A percentile compares a stretch with the other conserved stretches of the same genome.
Evolutionary conservation across 2,329 filamentous ascomycete species (phyloP).

Genomic region (Fusarium sp.): DNA sequence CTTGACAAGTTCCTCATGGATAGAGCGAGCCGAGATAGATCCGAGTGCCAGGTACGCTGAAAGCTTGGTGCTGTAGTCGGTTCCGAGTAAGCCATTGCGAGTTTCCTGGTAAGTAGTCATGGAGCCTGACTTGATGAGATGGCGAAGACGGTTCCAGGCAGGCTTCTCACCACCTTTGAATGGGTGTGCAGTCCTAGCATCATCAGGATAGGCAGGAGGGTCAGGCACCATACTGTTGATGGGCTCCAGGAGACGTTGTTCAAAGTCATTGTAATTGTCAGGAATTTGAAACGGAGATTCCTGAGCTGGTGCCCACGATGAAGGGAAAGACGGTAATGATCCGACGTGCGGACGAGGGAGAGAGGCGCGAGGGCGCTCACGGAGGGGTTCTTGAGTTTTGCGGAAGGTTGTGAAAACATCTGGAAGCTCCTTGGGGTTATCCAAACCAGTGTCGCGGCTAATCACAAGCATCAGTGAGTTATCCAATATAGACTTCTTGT

Average conservation of each 20-base stretch:
- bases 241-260: slow-evolving; percentile 67
- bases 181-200: slow-evolving; percentile 70
- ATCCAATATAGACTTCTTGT: background rate
- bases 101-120: slow-evolving; percentile 76
- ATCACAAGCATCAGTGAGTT: slow-evolving; percentile 23
- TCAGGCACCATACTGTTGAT: slow-evolving; percentile 63
- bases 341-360: slow-evolving; percentile 64
- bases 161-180: slow-evolving; percentile 75
- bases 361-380: slow-evolving; percentile 69
- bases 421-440: slow-evolving; percentile 69
- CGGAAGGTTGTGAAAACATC: slow-evolving; percentile 82
- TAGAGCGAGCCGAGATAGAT: slow-evolving; percentile 77
- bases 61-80: slow-evolving; percentile 80
- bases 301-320: slow-evolving; percentile 66
- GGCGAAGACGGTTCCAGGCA: slow-evolving; percentile 68
- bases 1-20: slow-evolving; percentile 74
- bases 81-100: slow-evolving; percentile 76
- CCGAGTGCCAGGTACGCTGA: slow-evolving; percentile 80
- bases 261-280: slow-evolving; percentile 62
- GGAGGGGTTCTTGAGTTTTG: slow-evolving; percentile 78
- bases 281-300: slow-evolving; percentile 73
- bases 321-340: slow-evolving; percentile 66
- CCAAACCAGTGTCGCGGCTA: slow-evolving; percentile 74
- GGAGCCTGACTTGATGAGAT: slow-evolving; percentile 70
- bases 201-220: slow-evolving; percentile 65